Percentiles rank a stretch among this genome's conserved stretches.
These are phyloP conservation scores for Ilex asprella DNA, from an alignment of 257 asterid genomes.

Conservation along the genomic window DNA sequence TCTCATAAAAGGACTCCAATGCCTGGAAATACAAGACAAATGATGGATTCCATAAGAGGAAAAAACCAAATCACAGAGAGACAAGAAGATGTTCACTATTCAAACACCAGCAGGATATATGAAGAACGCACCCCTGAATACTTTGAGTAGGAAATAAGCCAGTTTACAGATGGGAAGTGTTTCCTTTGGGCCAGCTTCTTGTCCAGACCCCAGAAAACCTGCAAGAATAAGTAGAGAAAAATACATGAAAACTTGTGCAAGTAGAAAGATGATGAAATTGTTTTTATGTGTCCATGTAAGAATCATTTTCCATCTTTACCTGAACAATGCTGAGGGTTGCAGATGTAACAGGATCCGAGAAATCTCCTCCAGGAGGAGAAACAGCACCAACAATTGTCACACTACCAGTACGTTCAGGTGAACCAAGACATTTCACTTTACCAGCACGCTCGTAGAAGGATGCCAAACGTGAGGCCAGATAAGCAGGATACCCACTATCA, in stretches of 20 bases:
- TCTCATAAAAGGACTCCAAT: conserved; percentile 90
- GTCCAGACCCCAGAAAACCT: conserved; percentile 99
- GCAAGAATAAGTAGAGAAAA: conserved; percentile 17
- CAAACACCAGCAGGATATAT: not conserved
- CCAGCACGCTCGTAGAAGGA: conserved; percentile 99
- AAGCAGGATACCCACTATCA: conserved; percentile 99
- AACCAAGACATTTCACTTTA: conserved; percentile 96
- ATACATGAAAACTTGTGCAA: conserved; percentile 9
- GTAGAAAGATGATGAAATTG: conserved; percentile 7
- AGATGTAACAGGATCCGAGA: conserved; percentile 98
- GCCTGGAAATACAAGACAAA: conserved; percentile 43
- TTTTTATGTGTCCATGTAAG: not conserved
- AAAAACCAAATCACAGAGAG: no score
- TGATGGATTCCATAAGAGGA: no score
- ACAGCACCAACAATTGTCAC: conserved; percentile 99
- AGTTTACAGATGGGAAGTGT: conserved; percentile 96
- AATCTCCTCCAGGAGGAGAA: conserved; percentile 99
- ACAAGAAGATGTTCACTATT: not conserved
- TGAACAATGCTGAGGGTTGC: conserved; percentile 99
- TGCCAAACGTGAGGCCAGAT: conserved; percentile 96
- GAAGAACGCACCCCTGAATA: conserved; percentile 68
- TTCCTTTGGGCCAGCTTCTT: conserved; percentile 97
- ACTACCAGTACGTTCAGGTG: conserved; percentile 97
- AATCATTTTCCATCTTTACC: conserved; percentile 30
- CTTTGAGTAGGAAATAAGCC: conserved; percentile 98